Percentiles rank a stretch among this genome's conserved stretches.
Conservation (phyloP, 140 eudicot species). For the Oenanthe javanica region DNA sequence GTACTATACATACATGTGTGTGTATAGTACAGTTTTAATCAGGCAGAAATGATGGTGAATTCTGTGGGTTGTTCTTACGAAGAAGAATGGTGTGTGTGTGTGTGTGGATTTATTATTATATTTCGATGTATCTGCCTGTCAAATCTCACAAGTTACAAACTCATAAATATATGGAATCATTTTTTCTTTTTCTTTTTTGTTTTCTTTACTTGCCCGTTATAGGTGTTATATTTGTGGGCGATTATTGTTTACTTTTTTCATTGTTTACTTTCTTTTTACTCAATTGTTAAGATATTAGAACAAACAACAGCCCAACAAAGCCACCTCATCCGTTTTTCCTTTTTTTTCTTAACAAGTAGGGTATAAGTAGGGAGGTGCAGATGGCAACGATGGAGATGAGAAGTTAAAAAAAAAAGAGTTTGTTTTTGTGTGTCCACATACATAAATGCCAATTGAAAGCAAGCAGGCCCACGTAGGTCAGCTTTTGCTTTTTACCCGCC, state of each 20-base stretch:
- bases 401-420: too few relatives aligned
- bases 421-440: slow-evolving; percentile 67
- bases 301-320: too few relatives aligned
- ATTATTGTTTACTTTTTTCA: slow-evolving; percentile 20
- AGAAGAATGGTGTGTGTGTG: slow-evolving; percentile 32
- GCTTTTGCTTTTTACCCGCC: slow-evolving; percentile 44
- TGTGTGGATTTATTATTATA: slow-evolving; percentile 47
- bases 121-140: slow-evolving; percentile 99
- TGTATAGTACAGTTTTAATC: slow-evolving; percentile 1
- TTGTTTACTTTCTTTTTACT: neutral
- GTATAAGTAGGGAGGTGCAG: slow-evolving; percentile 11
- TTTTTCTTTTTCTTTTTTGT: neutral
- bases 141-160: slow-evolving; percentile 46
- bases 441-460: slow-evolving; percentile 50
- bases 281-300: neutral
- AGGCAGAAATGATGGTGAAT: slow-evolving; percentile 45
- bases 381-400: neutral
- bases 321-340: too few relatives aligned
- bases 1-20: neutral
- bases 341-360: too few relatives aligned
- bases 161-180: neutral
- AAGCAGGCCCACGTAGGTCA: slow-evolving; percentile 66
- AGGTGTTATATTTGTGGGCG: slow-evolving; percentile 34
- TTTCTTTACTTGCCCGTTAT: slow-evolving; percentile 1
- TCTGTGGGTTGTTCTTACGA: slow-evolving; percentile 30